Percentiles rank a stretch among this genome's conserved stretches.
Conservation (phyloP, 2,329 filamentous ascomycete genomes). For the Aspergillus vadensis region DNA sequence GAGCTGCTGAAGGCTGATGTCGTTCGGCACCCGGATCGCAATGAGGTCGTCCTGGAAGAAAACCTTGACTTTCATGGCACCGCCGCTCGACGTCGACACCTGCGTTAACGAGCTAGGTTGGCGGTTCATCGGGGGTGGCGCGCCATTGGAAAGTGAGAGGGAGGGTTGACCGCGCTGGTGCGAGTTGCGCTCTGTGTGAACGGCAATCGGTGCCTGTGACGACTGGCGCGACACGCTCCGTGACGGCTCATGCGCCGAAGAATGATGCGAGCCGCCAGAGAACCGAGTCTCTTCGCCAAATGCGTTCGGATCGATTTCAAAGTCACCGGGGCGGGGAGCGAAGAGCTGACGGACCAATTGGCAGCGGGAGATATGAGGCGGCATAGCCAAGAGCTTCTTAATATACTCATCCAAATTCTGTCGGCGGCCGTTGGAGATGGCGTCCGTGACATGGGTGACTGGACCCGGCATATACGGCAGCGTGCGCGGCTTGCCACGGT, state of each 20-base stretch:
- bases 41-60: conserved; percentile 92
- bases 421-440: conserved; percentile 88
- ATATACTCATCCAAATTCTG: conserved; percentile 95
- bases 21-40: conserved; percentile 81
- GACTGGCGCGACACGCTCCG: conserved; percentile 66
- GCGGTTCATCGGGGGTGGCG: conserved; percentile 48
- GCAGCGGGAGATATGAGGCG: conserved; percentile 79
- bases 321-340: conserved; percentile 84
- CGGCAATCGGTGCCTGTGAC: conserved; percentile 65
- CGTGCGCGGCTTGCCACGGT: conserved; percentile 76
- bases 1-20: conserved; percentile 76
- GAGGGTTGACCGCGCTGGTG: conserved; percentile 45
- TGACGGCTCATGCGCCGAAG: conserved; percentile 63
- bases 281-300: conserved; percentile 71
- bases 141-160: conserved; percentile 36
- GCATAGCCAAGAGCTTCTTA: conserved; percentile 82
- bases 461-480: conserved; percentile 97
- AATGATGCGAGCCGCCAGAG: conserved; percentile 69
- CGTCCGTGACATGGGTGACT: conserved; percentile 96
- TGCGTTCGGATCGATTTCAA: conserved; percentile 78
- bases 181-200: conserved; percentile 39
- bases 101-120: conserved; percentile 58
- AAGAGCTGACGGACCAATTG: conserved; percentile 89
- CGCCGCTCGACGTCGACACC: conserved; percentile 41
- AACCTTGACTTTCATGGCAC: conserved; percentile 87